A percentile compares a stretch with the other conserved stretches of the same genome.
Evolutionary conservation across 2,329 filamentous ascomycete species (phyloP).

Genomic region (Verticillium tricorpus): DNA sequence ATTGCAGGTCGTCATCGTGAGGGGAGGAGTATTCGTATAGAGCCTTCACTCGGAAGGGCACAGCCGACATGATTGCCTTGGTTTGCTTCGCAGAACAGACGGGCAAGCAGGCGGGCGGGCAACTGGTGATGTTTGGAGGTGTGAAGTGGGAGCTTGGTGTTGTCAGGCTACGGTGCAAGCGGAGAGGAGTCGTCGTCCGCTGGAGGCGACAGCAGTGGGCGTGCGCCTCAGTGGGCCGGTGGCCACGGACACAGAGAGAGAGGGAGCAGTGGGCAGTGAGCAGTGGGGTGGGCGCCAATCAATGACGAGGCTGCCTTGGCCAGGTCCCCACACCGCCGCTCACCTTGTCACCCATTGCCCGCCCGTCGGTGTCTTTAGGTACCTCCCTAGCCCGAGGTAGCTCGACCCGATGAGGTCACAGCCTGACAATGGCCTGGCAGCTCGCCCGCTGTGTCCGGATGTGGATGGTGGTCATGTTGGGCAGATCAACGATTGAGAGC

Average conservation of each 20-base stretch:
- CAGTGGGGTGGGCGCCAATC: neutral
- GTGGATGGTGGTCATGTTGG: neutral
- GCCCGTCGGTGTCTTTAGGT: neutral
- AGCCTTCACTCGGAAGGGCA: conserved; percentile 90
- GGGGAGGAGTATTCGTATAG: conserved; percentile 89
- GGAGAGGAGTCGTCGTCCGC: conserved; percentile 3
- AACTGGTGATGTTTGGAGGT: neutral
- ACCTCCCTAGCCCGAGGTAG: neutral
- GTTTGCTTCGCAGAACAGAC: neutral
- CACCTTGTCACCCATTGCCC: neutral
- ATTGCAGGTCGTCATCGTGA: conserved; percentile 93
- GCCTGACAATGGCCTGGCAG: neutral
- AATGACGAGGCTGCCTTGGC: neutral
- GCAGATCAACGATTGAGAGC: neutral
- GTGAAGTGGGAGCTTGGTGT: conserved; percentile 1
- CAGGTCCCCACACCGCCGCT: neutral
- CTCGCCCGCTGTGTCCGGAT: neutral
- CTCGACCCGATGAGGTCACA: neutral
- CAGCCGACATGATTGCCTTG: conserved; percentile 28
- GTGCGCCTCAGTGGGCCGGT: neutral
- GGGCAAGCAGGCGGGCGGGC: neutral
- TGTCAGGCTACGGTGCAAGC: neutral
- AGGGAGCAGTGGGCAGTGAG: neutral
- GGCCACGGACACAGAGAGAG: neutral
- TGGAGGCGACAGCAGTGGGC: neutral